Conservation (phyloP, 1,284 basidiomycete genomes). For the Puccinia horiana region DNA sequence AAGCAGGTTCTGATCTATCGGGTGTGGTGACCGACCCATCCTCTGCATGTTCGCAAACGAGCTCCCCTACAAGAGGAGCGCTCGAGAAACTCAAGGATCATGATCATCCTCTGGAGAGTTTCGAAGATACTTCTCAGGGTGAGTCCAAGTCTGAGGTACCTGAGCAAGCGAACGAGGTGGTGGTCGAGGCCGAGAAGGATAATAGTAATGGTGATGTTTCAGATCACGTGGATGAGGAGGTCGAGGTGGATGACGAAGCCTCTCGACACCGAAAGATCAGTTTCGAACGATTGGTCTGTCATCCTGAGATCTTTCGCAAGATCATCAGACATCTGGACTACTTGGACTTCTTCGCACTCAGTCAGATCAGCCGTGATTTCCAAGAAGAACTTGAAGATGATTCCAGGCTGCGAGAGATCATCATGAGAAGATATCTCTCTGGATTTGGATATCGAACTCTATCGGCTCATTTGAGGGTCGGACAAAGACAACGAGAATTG, state of each 20-base stretch:
- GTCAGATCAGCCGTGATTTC: conserved; percentile 38
- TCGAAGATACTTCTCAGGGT: background rate
- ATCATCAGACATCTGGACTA: conserved; percentile 41
- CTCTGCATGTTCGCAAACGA: conserved; percentile 19
- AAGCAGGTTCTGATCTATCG: conserved; percentile 4
- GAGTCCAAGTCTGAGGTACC: background rate
- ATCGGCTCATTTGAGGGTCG: background rate
- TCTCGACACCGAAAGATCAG: background rate
- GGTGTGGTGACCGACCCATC: conserved; percentile 25
- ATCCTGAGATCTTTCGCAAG: conserved; percentile 29
- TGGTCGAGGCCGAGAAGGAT: background rate
- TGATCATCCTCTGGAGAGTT: background rate
- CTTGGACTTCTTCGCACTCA: conserved; percentile 45
- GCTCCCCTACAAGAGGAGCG: background rate
- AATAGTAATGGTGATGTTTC: background rate
- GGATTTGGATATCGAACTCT: conserved; percentile 39
- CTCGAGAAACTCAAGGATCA: background rate
- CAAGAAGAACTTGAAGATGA: conserved; percentile 32
- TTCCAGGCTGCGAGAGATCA: conserved; percentile 29
- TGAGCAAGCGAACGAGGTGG: background rate
- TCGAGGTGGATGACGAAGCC: background rate
- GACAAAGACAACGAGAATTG: conserved; percentile 17
- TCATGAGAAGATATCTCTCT: conserved; percentile 33
- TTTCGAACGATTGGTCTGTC: conserved; percentile 23
- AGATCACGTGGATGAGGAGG: conserved; percentile 21